Evolutionary conservation across 108 stramenopile species (phyloP), one percentile per base, ranked within the genome.

Genomic region (Cyclotella choctawhatcheeana): DNA sequence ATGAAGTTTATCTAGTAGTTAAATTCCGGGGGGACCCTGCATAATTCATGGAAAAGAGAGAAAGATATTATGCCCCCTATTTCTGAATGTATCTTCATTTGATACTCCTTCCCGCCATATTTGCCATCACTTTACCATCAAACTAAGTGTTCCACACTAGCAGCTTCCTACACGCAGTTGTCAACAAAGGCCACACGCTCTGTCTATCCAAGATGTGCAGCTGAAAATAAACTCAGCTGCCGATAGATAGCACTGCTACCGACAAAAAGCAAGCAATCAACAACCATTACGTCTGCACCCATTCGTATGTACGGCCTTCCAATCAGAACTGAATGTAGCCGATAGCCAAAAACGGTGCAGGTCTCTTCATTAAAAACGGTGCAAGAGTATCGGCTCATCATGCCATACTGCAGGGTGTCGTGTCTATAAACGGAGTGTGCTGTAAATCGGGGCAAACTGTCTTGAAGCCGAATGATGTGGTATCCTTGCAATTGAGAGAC

Each of bases 321-420:
- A 54, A 54, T 68, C 67, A 1, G 67, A 68, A 35, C 40, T 68
- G 0, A 68, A 68, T 29, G 53, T 68, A 12, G 54, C 54, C 4
- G 67, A 37, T 68, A 12, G 54, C 54, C 4, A 54, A 68, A n/a
- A 68, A 68, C 29, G 67, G 67, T 37, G 67, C 53, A 12, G 67
- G 55, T 18, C 29, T 56, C 3, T 68, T 68, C 16, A 68, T 68
- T 27, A 54, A 68, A 10, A 68, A 68, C 48, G 67, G 51, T 17
- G 34, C 35, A 31, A 33, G 52, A n/a, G 67, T 68, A 24, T 68
- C 67, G 0, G 67, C 67, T 25, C 67, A 68, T 56, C 67, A 68
- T 68, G 67, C 67, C 25, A 37, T 68, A 30, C 21, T 68, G 25
- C 34, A 68, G 13, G 67, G 67, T 25, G 54, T 43, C 27, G 67